Conservation (phyloP, 2,329 filamentous ascomycete species). For the Trichoderma pleuroti region DNA sequence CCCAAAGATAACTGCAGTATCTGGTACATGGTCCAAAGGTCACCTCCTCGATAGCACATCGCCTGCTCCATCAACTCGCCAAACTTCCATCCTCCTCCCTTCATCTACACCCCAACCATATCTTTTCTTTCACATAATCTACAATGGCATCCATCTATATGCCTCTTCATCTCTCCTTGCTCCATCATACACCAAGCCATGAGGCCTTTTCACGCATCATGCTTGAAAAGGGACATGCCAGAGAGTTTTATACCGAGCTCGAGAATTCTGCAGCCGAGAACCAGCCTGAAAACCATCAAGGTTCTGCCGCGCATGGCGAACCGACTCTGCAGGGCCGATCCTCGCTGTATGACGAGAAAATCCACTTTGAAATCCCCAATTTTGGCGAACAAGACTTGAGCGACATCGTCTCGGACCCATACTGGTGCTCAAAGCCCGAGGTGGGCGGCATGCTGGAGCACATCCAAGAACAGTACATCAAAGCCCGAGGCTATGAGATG, state of each 20-base stretch:
- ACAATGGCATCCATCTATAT: neutral
- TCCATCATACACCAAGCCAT: neutral
- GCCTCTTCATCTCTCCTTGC: neutral
- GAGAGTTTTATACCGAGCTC: neutral
- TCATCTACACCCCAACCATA: neutral
- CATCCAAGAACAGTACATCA: constrained; percentile 37
- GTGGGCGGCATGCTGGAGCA: constrained; percentile 35
- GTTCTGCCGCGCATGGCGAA: neutral
- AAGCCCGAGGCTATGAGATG: constrained; percentile 49
- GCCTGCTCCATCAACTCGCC: neutral
- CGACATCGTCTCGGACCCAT: constrained; percentile 21
- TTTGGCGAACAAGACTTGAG: neutral
- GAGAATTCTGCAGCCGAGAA: neutral
- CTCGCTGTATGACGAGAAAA: neutral
- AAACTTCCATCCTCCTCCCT: neutral
- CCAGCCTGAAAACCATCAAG: neutral
- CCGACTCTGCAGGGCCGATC: neutral
- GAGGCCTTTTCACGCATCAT: constrained; percentile 35
- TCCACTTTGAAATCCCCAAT: neutral
- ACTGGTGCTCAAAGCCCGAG: constrained; percentile 18
- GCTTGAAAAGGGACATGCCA: constrained; percentile 24
- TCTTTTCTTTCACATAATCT: neutral
- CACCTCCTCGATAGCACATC: neutral
- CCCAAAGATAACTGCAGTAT: neutral
- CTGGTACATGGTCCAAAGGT: neutral